These are phyloP conservation scores for Cotoneaster glaucophyllus DNA, from an alignment of 306 rosid species.

Conservation along the genomic window DNA sequence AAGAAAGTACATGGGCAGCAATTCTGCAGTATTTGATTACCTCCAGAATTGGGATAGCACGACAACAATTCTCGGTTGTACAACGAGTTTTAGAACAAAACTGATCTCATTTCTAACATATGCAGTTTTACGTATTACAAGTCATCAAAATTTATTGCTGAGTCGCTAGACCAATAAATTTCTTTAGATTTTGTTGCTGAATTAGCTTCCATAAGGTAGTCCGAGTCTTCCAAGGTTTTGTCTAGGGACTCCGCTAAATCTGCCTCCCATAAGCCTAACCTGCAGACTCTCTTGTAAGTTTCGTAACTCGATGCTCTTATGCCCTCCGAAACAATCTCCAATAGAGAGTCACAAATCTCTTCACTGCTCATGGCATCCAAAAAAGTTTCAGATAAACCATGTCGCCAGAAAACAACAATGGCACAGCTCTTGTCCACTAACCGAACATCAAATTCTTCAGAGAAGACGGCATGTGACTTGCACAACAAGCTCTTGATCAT, in stretches of 20 bases:
- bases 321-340: conserved; percentile 60
- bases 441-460: conserved; percentile 62
- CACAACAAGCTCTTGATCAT: conserved; percentile 45
- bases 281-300: conserved; percentile 49
- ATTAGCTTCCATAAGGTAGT: conserved; percentile 12
- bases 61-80: too few species aligned
- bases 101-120: conserved; percentile 4
- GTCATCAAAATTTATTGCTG: conserved; percentile 44
- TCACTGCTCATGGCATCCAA: conserved; percentile 28
- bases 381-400: conserved; percentile 44
- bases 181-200: conserved; percentile 26
- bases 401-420: conserved; percentile 63
- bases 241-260: conserved; percentile 54
- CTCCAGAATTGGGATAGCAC: too few species aligned
- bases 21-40: too few species aligned
- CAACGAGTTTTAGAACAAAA: neutral
- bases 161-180: conserved; percentile 38
- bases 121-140: conserved; percentile 27
- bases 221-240: conserved; percentile 32
- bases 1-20: too few species aligned
- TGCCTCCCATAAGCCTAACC: conserved; percentile 57
- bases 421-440: conserved; percentile 68
- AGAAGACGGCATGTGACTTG: conserved; percentile 45
- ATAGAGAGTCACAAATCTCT: conserved; percentile 41
- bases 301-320: conserved; percentile 47